phyloP scores from a whole-genome alignment of 2,329 filamentous ascomycete genomes.

The Aquanectria penicillioides region DNA sequence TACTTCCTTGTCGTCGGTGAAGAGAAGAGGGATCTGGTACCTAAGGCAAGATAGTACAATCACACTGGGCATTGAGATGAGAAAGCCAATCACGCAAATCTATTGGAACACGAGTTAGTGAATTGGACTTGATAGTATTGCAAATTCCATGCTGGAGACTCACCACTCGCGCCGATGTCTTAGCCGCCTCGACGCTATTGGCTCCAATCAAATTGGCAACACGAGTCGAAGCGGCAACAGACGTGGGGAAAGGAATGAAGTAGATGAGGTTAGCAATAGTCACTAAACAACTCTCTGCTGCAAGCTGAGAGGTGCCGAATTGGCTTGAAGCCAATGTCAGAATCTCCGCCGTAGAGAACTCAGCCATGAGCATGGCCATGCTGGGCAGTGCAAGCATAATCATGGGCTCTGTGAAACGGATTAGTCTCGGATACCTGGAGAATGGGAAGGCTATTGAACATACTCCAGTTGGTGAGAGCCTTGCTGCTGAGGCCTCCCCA shows the following conservation, averaged over 20 bases:
- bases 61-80: constrained; percentile 87
- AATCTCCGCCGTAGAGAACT: constrained; percentile 92
- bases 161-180: constrained; percentile 79
- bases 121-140: no score
- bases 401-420: constrained; percentile 60
- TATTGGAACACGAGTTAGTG: background rate
- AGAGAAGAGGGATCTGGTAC: constrained; percentile 78
- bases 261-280: constrained; percentile 84
- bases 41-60: constrained; percentile 74
- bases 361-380: constrained; percentile 91
- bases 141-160: no score
- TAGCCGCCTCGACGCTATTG: constrained; percentile 81
- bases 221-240: constrained; percentile 87
- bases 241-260: constrained; percentile 91
- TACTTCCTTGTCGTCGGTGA: constrained; percentile 77
- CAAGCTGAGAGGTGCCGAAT: constrained; percentile 81
- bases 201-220: constrained; percentile 94
- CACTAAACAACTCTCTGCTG: constrained; percentile 86
- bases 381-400: constrained; percentile 87
- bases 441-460: background rate
- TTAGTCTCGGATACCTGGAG: background rate
- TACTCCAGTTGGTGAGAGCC: constrained; percentile 78
- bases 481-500: constrained; percentile 82
- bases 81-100: constrained; percentile 66
- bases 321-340: constrained; percentile 83